Evolutionary conservation across 2,329 filamentous ascomycete genomes (phyloP), one percentile per base, ranked within the genome.

Genomic region (Mycocentrospora acerina): DNA sequence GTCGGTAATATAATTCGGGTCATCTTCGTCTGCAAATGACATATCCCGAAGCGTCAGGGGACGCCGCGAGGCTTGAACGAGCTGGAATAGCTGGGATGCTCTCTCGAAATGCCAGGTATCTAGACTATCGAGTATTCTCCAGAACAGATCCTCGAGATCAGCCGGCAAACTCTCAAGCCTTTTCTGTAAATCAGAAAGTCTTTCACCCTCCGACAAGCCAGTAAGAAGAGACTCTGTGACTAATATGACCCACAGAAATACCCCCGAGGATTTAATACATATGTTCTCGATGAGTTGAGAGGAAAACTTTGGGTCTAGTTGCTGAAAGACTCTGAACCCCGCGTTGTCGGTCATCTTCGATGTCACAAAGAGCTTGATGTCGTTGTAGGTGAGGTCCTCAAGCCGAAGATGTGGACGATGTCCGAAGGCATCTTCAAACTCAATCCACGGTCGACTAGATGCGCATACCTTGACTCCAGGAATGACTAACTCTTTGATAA

Each of bases 391-490:
- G 12, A 42, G 29, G 4, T 26, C 7, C 10, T 46, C 26, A 2
- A 46, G 9, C 3, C 24, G 25, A 11, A 46, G 35, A 33, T 53
- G 52, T 7, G 54, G 50, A 3, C 43, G 34, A 9, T 35, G 35
- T 13, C 40, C 33, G 13, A 56, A 62, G 1, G 54, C 57, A 16
- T 44, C 31, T 32, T 56, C 44, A n/a, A 62, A 62, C 1, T 50
- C 45, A 3, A 35, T 24, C 58, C 54, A 60, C 4, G 54, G 57
- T 13, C 58, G 37, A 14, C 55, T 59, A 1, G 55, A 55, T 1
- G 53, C 44, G 25, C 57, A 62, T 8, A 60, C 26, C 36, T 61
- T 62, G 19, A 59, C 32, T 1, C 32, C 39, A 2, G 32, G 16
- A 2, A 14, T 11, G 12, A 8, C 8, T 2, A 44, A 15, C 2